A percentile compares a stretch with the other conserved stretches of the same genome.
phyloP scores from a whole-genome alignment of 2,329 filamentous ascomycete genomes.

The Graphilbum ipis-grandicollis region DNA sequence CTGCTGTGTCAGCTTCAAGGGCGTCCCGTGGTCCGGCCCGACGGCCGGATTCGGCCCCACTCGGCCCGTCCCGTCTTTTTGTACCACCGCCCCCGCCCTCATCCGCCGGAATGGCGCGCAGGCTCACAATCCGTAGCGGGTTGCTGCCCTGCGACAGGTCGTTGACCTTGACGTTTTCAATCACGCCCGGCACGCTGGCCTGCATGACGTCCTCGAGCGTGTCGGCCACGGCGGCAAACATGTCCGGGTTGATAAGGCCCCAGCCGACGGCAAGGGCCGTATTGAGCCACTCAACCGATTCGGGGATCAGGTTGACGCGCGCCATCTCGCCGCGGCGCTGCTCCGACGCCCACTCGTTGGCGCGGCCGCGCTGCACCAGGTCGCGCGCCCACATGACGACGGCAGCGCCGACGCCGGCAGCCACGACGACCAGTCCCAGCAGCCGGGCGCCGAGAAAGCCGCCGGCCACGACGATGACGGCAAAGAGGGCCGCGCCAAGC shows the following conservation, averaged over 20 bases:
- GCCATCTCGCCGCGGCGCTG: slow-evolving; percentile 71
- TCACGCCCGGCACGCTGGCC: slow-evolving; percentile 74
- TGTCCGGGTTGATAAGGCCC: slow-evolving; percentile 86
- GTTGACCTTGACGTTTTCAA: slow-evolving; percentile 87
- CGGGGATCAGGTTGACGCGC: slow-evolving; percentile 74
- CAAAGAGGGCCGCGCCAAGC: slow-evolving; percentile 52
- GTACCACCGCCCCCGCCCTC: slow-evolving; percentile 60
- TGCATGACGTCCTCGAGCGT: slow-evolving; percentile 94
- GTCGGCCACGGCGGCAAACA: slow-evolving; percentile 85
- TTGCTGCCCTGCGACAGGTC: slow-evolving; percentile 92
- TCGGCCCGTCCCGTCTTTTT: too few species aligned
- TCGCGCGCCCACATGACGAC: slow-evolving; percentile 87
- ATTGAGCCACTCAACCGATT: slow-evolving; percentile 95
- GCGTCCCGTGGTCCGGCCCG: too few species aligned
- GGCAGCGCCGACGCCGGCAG: slow-evolving; percentile 52
- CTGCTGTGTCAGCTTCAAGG: too few species aligned
- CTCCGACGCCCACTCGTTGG: slow-evolving; percentile 78
- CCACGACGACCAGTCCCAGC: slow-evolving; percentile 59
- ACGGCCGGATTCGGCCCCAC: too few species aligned
- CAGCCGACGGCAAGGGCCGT: slow-evolving; percentile 69
- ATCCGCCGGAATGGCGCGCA: slow-evolving; percentile 68
- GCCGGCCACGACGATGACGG: slow-evolving; percentile 60
- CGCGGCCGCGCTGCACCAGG: slow-evolving; percentile 62
- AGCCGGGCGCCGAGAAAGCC: slow-evolving; percentile 64
- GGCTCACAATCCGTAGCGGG: slow-evolving; percentile 70